Base-by-base conservation (phyloP, 176 grass and related monocot species). In the Aegilops umbellulata region DNA sequence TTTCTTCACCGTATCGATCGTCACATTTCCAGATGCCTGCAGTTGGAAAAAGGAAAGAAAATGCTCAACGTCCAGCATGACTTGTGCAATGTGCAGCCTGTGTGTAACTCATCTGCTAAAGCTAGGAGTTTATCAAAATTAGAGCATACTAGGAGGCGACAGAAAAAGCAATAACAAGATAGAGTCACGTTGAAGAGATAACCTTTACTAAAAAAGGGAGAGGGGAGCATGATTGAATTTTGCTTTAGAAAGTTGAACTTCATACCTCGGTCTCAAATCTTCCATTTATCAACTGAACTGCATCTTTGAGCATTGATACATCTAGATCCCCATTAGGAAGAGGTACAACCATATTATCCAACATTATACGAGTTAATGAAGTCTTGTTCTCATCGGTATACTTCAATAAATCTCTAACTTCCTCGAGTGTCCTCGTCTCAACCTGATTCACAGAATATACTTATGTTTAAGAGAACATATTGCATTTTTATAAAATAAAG, bases 21-120 rank as follows among this genome's bases (percentile, higher is more conserved):
- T 98, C 77, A 95, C 92, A 82, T 98, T 98, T 91, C 96, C 96
- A 84, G 96, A 98, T 76, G 96, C 93, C 96, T 98, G 84, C n/a
- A 76, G 7, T 67, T 46, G 7, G 83, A 61, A 86, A 23, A 85
- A 60, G 1, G 25, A 60, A 55, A 6, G 61, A 41, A 10, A 41
- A 8, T 34, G n/a, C 35, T 42, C 9, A 76, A 76, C 15, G 0
- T 83, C 77, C 22, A 78, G 61, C 60, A 14, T n/a, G 26, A 25
- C 4, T 32, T 4, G 16, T 7, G 16, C 6, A 17, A 53, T 53
- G 19, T 53, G 2, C 49, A 19, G 5, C 49, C 49, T 19, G 0
- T 19, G 16, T 19, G 49, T 19, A 27, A 44, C 3, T 8, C 24
- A 1, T 75, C 53, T 26, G 49, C 6, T 12, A 41, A 12, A 4